Base-by-base conservation (phyloP, 106 monocot species). In the Amphibolis antarctica region DNA sequence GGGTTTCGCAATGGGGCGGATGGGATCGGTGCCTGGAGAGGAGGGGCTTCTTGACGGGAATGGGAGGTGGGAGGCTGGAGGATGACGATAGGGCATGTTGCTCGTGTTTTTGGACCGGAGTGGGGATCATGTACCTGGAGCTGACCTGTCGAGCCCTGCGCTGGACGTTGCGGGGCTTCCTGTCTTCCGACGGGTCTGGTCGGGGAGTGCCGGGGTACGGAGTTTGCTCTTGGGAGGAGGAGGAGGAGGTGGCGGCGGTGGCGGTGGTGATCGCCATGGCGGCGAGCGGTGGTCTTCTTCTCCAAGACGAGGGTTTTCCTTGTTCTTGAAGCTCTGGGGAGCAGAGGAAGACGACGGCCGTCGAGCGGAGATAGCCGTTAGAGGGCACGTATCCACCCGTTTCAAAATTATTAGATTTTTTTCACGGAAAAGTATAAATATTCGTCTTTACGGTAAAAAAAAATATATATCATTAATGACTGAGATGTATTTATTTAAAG, bases 71-170 rank as follows among this genome's bases (percentile, higher is more conserved):
- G 36, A 26, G 65, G 25, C 63, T 14, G 65, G 68, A 42, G 43
- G 84, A 58, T n/a, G 14, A 57, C 11, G 9, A 62, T 36, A 0
- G 72, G 49, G 19, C 71, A 64, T 47, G n/a, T 27, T 46, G 63
- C 46, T 44, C 3, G 66, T 47, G 9, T n/a, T n/a, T n/a, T n/a
- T n/a, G n/a, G n/a, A n/a, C n/a, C n/a, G 65, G 54, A 9, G 36
- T 36, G 36, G 75, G 55, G 43, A 68, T 43, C 73, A 98, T 73
- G 74, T 91, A 98, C 3, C 98, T 59, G 27, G 98, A 98, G 68
- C 91, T 98, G 20, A 98, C 85, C 51, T 87, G 80, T 31, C 85
- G 62, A 10, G 78, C 76, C 4, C 82, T 72, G 12, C 74, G 70
- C 26, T 59, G 75, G 9, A 31, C 30, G 36, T 7, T 7, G 13